Conservation (phyloP, 2,329 filamentous ascomycete species). For the Penicillium sp. region DNA sequence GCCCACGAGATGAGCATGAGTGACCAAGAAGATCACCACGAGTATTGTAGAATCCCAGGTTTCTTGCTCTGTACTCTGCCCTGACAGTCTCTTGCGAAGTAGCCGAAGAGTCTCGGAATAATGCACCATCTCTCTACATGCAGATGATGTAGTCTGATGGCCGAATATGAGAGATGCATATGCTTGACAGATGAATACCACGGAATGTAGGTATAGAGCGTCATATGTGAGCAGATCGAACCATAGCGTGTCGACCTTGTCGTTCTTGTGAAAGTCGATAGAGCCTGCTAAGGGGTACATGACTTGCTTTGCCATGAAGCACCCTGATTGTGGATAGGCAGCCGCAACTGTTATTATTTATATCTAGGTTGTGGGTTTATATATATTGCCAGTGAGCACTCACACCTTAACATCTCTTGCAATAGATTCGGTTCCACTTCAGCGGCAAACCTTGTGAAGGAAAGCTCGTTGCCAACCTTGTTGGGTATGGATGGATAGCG, state of each 20-base stretch:
- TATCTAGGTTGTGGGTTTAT: too few species aligned
- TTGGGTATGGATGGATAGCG: conserved; percentile 6
- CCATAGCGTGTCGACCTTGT: conserved; percentile 27
- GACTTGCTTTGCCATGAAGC: background rate
- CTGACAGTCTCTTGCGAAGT: conserved; percentile 3
- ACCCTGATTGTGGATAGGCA: background rate
- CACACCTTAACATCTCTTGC: conserved; percentile 10
- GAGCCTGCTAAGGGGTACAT: conserved; percentile 13
- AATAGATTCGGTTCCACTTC: conserved; percentile 3
- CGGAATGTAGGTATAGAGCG: conserved; percentile 41
- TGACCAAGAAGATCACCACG: conserved; percentile 3
- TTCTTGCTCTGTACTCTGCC: background rate
- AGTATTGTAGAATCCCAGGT: conserved; percentile 8
- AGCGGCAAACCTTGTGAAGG: conserved; percentile 7
- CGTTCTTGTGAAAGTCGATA: conserved; percentile 14
- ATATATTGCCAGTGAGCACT: background rate
- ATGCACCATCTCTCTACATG: background rate
- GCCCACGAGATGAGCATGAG: conserved; percentile 1
- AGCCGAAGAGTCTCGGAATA: background rate
- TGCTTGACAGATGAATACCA: conserved; percentile 38
- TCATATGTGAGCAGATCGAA: conserved; percentile 38
- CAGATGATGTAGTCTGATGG: background rate
- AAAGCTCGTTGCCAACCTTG: conserved; percentile 10
- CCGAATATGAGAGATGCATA: conserved; percentile 34
- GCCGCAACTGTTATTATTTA: too few species aligned